A percentile compares a stretch with the other conserved stretches of the same genome.
Evolutionary conservation across 129 eudicot genomes (phyloP).

Genomic region (Ambrosia artemisiifolia): DNA sequence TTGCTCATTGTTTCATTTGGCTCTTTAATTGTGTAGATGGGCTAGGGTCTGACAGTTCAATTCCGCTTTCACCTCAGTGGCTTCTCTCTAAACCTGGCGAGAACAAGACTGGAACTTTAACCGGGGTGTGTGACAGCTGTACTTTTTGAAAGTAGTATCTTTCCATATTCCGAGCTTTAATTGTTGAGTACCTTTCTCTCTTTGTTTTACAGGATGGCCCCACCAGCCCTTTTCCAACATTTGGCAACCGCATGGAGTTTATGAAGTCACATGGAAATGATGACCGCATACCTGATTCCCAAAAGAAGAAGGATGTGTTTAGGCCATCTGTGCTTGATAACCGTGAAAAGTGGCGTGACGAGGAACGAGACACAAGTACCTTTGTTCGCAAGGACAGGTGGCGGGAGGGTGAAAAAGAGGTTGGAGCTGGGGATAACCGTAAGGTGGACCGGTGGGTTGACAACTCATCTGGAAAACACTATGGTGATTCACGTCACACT

Average conservation of each 20-base stretch:
- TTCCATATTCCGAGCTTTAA: neutral
- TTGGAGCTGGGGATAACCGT: slow-evolving; percentile 43
- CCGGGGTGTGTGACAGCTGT: slow-evolving; percentile 55
- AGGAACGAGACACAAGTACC: slow-evolving; percentile 79
- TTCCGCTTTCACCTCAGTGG: slow-evolving; percentile 99
- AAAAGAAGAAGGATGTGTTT: slow-evolving; percentile 81
- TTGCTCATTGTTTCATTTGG: neutral
- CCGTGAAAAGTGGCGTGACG: slow-evolving; percentile 96
- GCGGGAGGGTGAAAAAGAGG: slow-evolving; percentile 82
- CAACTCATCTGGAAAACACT: slow-evolving; percentile 50
- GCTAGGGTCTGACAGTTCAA: slow-evolving; percentile 63
- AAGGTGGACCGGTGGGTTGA: slow-evolving; percentile 68
- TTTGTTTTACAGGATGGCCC: slow-evolving; percentile 55
- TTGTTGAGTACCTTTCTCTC: neutral
- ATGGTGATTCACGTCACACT: slow-evolving; percentile 68
- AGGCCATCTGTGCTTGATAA: slow-evolving; percentile 79
- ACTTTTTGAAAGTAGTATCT: neutral
- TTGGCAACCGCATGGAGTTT: slow-evolving; percentile 35
- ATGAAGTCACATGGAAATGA: slow-evolving; percentile 52
- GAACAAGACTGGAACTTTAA: slow-evolving; percentile 54
- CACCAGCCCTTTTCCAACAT: slow-evolving; percentile 39
- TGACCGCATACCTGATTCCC: slow-evolving; percentile 43
- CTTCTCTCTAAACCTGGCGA: slow-evolving; percentile 90
- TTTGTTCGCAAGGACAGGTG: slow-evolving; percentile 72
- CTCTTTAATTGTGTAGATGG: slow-evolving; percentile 49